A percentile compares a stretch with the other conserved stretches of the same genome.
Evolutionary conservation across 2,329 filamentous ascomycete species (phyloP).

Genomic region (Aschersonia sp.): DNA sequence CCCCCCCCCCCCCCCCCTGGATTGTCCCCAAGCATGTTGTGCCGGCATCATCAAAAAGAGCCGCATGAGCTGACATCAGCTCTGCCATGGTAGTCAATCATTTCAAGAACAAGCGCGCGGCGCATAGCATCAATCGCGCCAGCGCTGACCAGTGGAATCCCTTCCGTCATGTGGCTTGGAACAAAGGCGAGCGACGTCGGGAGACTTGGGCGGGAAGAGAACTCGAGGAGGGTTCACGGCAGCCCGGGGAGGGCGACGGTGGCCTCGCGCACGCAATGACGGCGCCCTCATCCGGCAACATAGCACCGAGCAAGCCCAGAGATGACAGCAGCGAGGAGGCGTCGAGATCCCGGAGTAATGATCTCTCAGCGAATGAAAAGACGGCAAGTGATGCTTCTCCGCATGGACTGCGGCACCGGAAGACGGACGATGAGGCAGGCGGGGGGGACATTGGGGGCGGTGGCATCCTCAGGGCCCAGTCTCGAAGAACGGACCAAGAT

Average conservation of each 20-base stretch:
- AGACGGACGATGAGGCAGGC: conserved; percentile 10
- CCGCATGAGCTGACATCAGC: conserved; percentile 3
- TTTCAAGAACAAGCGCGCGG: conserved; percentile 27
- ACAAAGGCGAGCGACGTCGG: conserved; percentile 12
- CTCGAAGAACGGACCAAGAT: conserved; percentile 11
- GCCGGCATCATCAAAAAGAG: neutral
- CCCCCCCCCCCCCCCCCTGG: too few species aligned
- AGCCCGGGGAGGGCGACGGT: conserved; percentile 11
- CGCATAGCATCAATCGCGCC: conserved; percentile 26
- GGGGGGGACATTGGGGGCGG: conserved; percentile 2
- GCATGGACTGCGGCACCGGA: conserved; percentile 16
- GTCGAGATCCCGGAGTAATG: conserved; percentile 6
- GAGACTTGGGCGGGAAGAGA: conserved; percentile 20
- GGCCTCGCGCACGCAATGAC: conserved; percentile 20
- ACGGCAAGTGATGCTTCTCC: neutral
- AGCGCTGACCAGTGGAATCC: conserved; percentile 27
- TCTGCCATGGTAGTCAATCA: conserved; percentile 26
- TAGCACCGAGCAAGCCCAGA: conserved; percentile 10
- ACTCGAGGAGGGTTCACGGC: conserved; percentile 13
- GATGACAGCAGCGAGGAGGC: conserved; percentile 8
- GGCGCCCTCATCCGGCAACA: conserved; percentile 14
- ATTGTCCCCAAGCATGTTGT: neutral
- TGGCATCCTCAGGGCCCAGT: neutral
- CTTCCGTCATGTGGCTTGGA: conserved; percentile 27
- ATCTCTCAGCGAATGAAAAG: neutral